Percentiles rank a stretch among this genome's conserved stretches.
Evolutionary conservation across 2,329 filamentous ascomycete genomes (phyloP).

Genomic region (Penicillium sp.): DNA sequence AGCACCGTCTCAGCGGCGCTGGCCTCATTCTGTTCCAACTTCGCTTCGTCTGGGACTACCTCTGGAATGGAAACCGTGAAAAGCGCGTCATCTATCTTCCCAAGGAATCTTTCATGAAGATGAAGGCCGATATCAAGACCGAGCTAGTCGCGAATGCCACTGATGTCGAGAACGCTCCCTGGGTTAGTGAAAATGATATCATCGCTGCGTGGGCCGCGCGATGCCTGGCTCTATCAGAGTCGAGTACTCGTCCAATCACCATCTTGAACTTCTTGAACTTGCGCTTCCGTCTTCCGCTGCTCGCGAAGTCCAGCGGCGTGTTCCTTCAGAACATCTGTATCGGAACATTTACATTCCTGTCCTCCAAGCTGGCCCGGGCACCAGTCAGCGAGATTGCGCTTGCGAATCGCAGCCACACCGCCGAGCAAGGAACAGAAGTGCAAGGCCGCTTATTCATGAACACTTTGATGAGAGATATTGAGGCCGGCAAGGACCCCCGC

Average conservation of each 20-base stretch:
- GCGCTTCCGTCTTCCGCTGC: slow-evolving; percentile 2
- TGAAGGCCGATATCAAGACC: neutral
- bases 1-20: slow-evolving; percentile 1
- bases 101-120: neutral
- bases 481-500: neutral
- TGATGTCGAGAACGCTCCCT: neutral
- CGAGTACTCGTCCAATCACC: slow-evolving; percentile 3
- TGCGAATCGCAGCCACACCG: neutral
- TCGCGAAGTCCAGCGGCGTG: slow-evolving; percentile 1
- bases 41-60: slow-evolving; percentile 13
- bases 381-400: slow-evolving; percentile 7
- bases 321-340: slow-evolving; percentile 16
- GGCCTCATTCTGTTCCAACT: slow-evolving; percentile 3
- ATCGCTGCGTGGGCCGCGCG: slow-evolving; percentile 11
- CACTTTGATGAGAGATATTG: slow-evolving; percentile 5
- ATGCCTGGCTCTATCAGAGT: slow-evolving; percentile 3
- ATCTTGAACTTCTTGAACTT: slow-evolving; percentile 11
- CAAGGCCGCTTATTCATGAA: slow-evolving; percentile 8
- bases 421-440: slow-evolving; percentile 4
- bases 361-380: neutral
- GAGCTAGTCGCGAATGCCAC: neutral
- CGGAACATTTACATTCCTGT: slow-evolving; percentile 12
- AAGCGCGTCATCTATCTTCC: slow-evolving; percentile 8
- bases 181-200: slow-evolving; percentile 14
- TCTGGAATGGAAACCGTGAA: slow-evolving; percentile 5